phyloP scores from a whole-genome alignment of 108 stramenopile species.

The Skeletonema potamos region DNA sequence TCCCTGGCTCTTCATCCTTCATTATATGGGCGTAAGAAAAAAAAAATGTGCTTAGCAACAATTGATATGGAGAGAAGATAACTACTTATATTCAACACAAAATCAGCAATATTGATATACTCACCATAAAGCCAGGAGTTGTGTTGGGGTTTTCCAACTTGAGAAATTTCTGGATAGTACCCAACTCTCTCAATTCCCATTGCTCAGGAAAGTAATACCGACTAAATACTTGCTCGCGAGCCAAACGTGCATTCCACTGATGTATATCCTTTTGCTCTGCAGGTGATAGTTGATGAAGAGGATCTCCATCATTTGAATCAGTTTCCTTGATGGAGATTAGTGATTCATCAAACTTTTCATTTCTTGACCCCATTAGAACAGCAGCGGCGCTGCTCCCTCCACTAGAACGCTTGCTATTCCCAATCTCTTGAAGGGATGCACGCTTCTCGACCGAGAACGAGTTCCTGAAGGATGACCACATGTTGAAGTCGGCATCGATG shows the following conservation, averaged over 20 bases:
- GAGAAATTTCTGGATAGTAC: conserved; percentile 19
- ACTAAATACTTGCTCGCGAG: conserved; percentile 32
- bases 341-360: neutral
- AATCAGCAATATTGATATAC: neutral
- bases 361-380: neutral
- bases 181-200: conserved; percentile 38
- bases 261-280: conserved; percentile 32
- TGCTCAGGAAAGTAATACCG: conserved; percentile 40
- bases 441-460: conserved; percentile 9
- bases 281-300: conserved; percentile 15
- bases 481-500: conserved; percentile 39
- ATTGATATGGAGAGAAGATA: neutral
- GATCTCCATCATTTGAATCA: neutral
- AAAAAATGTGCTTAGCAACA: too few relatives aligned
- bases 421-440: conserved; percentile 3
- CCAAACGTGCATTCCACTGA: conserved; percentile 26
- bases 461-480: conserved; percentile 20
- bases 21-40: too few relatives aligned
- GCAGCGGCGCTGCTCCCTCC: neutral
- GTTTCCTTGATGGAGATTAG: neutral
- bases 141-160: conserved; percentile 8
- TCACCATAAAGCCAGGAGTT: neutral
- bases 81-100: neutral
- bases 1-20: conserved; percentile 5
- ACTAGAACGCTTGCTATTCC: neutral